Percentiles rank a stretch among this genome's conserved stretches.
phyloP scores from a whole-genome alignment of 208 protist species.

The Acanthamoeba triangularis region DNA sequence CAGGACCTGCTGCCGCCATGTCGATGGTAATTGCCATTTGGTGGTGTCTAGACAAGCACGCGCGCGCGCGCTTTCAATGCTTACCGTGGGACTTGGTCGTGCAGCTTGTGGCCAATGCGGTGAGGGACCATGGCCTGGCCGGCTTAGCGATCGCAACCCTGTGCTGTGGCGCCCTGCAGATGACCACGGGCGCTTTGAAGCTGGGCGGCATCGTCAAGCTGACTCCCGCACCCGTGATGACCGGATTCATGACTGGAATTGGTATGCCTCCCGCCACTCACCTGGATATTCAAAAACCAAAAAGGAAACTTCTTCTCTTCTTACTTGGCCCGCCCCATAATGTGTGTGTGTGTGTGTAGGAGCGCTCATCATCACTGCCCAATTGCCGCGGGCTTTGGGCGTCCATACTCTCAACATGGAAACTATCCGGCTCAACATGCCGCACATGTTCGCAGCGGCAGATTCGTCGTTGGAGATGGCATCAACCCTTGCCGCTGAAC shows the following conservation, averaged over 20 bases:
- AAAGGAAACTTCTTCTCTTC: background rate
- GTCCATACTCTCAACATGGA: background rate
- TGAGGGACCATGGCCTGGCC: constrained; percentile 6
- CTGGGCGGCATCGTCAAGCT: constrained; percentile 38
- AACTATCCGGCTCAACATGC: background rate
- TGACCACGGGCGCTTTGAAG: constrained; percentile 29
- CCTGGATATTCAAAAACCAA: too few relatives aligned
- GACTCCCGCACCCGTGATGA: constrained; percentile 10
- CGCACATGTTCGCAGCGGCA: background rate
- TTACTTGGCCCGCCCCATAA: background rate
- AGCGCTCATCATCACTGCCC: constrained; percentile 1
- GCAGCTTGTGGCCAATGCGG: constrained; percentile 32
- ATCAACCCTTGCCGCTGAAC: background rate
- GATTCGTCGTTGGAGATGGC: background rate
- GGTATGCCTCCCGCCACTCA: background rate
- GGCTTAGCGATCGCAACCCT: constrained; percentile 8
- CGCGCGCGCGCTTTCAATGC: background rate
- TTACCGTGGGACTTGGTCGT: background rate
- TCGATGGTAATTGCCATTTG: background rate
- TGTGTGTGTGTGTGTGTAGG: background rate
- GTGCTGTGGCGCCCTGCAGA: constrained; percentile 6
- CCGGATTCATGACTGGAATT: constrained; percentile 33
- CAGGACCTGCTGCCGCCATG: constrained; percentile 15
- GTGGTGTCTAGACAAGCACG: too few relatives aligned
- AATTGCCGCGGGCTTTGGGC: background rate